Conservation (phyloP, 2,329 filamentous ascomycete genomes). For the Rutstroemia sydowiana region DNA sequence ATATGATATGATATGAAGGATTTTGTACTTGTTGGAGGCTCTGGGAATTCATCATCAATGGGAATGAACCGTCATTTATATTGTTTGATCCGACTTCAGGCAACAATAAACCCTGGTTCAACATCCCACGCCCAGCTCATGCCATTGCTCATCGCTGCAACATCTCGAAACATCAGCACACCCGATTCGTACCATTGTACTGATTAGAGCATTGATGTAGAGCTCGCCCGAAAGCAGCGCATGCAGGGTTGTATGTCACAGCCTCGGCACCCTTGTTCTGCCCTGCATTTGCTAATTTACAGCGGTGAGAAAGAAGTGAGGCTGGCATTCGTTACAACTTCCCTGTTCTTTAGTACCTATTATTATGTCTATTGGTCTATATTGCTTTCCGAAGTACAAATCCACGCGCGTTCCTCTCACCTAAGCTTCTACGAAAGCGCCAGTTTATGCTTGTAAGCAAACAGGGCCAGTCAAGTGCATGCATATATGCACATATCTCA, state of each 20-base stretch:
- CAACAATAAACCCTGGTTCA: background rate
- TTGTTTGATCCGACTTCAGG: conserved; percentile 1
- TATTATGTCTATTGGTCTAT: background rate
- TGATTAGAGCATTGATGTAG: background rate
- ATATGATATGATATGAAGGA: too few relatives aligned
- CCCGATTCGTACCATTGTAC: background rate
- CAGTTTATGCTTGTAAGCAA: background rate
- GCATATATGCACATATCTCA: background rate
- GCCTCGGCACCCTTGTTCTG: conserved; percentile 3
- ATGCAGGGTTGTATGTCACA: conserved; percentile 1
- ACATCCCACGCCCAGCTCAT: background rate
- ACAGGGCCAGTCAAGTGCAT: background rate
- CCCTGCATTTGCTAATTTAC: conserved; percentile 4
- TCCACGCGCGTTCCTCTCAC: conserved; percentile 1
- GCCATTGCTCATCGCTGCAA: background rate
- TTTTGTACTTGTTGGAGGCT: too few relatives aligned
- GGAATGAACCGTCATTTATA: conserved; percentile 1
- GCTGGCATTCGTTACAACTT: conserved; percentile 3
- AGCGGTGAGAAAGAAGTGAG: conserved; percentile 9
- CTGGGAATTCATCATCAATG: too few relatives aligned
- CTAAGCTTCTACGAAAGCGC: background rate
- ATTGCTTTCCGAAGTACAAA: background rate
- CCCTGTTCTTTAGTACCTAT: background rate
- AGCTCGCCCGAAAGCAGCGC: background rate
- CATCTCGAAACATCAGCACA: background rate